Evolutionary conservation across 495 filamentous ascomycete species (phyloP), one percentile per base, ranked within the genome.

Genomic region (Aspergillus ostianus): DNA sequence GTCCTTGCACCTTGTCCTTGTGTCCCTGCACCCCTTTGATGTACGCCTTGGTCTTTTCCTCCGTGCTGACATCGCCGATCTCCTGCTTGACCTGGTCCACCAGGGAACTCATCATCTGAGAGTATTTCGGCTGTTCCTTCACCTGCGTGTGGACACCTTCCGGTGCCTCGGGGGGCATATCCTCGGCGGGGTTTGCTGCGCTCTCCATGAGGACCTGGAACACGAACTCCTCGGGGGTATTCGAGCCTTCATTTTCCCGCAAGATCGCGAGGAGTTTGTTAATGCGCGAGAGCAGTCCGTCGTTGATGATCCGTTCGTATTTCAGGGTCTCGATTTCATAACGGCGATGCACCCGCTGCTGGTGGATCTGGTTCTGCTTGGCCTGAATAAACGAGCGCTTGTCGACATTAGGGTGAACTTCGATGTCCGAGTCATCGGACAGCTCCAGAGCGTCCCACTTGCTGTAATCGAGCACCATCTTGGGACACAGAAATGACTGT

Each of bases 381-480:
- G 94, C 94, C 55, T 94, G 91, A 72, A 98, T 98, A 77, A 98
- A 98, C 56, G 94, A 98, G 3, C 88, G 87, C 69, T 98, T 98
- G 77, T 98, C 94, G 73, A 98, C 94, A 77, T 98, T 98, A 57
- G 95, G 94, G 73, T 98, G 94, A 27, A 97, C 93, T 76, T 98
- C 94, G 68, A 98, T 90, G 72, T 98, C 94, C 47, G 92, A 96
- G 73, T 98, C 94, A 73, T 98, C 94, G 62, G 90, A 95, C 66
- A 98, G 86, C 84, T 98, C 94, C 66, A 98, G 82, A 48, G 87
- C 84, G 70, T 97, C 92, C 91, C 92, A 97, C 77, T 96, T 96
- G 84, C 90, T 94, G 80, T 97, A 97, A 71, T 97, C 87, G 27
- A 97, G 80, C 56, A 90, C 89, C 92, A 96, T 96, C 23, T 73